phyloP scores from a whole-genome alignment of 139 green algal species.

The Choricystis sp. region DNA sequence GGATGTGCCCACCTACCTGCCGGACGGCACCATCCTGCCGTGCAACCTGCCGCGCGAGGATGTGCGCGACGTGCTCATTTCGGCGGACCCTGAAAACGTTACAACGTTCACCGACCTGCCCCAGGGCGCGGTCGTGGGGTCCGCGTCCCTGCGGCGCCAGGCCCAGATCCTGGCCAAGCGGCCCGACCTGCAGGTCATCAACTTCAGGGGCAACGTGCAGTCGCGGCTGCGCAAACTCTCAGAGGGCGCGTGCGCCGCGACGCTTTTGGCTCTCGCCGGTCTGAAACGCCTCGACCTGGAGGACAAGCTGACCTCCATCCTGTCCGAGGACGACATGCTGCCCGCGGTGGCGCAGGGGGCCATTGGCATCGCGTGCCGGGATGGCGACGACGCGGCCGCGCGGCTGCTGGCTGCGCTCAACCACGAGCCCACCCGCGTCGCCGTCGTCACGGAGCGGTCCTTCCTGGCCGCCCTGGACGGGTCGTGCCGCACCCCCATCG shows the following conservation, averaged over 20 bases:
- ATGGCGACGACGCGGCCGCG: constrained; percentile 45
- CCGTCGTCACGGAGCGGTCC: constrained; percentile 80
- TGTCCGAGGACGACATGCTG: constrained; percentile 45
- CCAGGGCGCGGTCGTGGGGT: constrained; percentile 72
- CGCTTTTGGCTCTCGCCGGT: constrained; percentile 86
- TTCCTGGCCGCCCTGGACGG: constrained; percentile 94
- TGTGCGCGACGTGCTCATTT: constrained; percentile 96
- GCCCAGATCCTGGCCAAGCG: constrained; percentile 90
- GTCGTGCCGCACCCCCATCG: constrained; percentile 95
- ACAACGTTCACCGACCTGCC: too few species aligned
- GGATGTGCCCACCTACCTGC: constrained; percentile 98
- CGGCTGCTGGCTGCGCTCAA: constrained; percentile 78
- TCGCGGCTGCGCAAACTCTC: constrained; percentile 87
- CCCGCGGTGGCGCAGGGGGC: constrained; percentile 54
- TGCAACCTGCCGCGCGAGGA: constrained; percentile 97
- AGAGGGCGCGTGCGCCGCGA: constrained; percentile 77
- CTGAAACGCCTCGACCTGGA: constrained; percentile 90
- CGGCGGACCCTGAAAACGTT: too few species aligned
- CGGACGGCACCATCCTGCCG: constrained; percentile 80
- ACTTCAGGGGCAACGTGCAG: constrained; percentile 98
- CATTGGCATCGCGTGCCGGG: constrained; percentile 94
- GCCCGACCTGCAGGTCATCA: constrained; percentile 85
- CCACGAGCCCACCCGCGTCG: constrained; percentile 92
- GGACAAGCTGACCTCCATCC: constrained; percentile 78
- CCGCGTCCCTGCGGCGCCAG: constrained; percentile 63